Evolutionary conservation across 768 basidiomycete species (phyloP).

Genomic region (Rhodotorula paludigena): DNA sequence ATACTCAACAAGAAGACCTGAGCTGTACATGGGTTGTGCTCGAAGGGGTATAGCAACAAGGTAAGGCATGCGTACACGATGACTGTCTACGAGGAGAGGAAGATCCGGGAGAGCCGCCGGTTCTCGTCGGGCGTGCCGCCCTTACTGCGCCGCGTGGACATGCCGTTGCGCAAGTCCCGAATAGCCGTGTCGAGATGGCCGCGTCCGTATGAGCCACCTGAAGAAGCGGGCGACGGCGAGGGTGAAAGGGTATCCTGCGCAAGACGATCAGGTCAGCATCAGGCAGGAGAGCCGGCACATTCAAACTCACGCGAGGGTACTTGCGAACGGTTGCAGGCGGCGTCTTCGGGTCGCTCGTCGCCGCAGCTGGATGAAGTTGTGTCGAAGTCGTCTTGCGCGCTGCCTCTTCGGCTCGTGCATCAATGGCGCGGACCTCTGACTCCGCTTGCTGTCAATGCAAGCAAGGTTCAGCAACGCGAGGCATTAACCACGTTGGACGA

Average conservation of each 20-base stretch:
- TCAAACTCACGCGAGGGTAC: neutral
- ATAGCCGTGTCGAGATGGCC: slow-evolving; percentile 82
- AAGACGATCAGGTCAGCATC: neutral
- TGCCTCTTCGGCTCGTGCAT: slow-evolving; percentile 56
- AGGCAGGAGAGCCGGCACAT: neutral
- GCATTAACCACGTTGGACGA: neutral
- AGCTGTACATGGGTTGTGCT: too few relatives aligned
- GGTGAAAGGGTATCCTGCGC: neutral
- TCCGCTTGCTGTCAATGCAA: slow-evolving; percentile 17
- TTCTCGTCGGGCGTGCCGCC: slow-evolving; percentile 14
- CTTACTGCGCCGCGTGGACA: slow-evolving; percentile 12
- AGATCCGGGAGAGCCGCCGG: slow-evolving; percentile 28
- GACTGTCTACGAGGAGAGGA: too few relatives aligned
- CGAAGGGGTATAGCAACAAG: too few relatives aligned
- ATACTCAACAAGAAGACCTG: slow-evolving; percentile 22
- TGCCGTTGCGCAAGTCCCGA: slow-evolving; percentile 67
- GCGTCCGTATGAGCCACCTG: slow-evolving; percentile 58
- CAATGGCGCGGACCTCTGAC: slow-evolving; percentile 27
- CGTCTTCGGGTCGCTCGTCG: neutral
- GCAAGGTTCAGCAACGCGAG: neutral
- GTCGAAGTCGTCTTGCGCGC: neutral
- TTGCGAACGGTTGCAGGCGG: neutral
- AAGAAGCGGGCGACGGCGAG: neutral
- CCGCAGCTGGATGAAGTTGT: neutral
- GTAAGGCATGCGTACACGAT: too few relatives aligned